These are phyloP conservation scores for Bathelium albidoporum DNA, from an alignment of 495 filamentous ascomycete species.

Conservation along the genomic window DNA sequence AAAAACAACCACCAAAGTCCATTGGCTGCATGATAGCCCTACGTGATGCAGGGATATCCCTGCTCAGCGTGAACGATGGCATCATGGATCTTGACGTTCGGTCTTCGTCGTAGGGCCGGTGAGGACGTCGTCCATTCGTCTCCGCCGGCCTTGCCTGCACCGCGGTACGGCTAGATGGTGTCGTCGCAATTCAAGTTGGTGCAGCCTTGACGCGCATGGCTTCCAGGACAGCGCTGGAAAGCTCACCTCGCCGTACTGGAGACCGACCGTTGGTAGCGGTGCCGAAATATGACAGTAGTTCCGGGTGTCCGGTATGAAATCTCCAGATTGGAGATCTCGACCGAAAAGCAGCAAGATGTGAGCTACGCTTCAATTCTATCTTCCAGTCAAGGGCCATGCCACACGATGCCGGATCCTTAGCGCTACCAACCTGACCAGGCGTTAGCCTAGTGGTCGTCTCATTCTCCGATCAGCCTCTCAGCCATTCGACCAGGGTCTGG, in stretches of 20 bases:
- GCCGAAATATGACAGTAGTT: background rate
- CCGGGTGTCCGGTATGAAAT: slow-evolving; percentile 2
- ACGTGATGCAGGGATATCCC: background rate
- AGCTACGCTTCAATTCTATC: background rate
- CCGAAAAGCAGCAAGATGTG: slow-evolving; percentile 2
- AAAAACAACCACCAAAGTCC: background rate
- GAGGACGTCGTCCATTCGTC: background rate
- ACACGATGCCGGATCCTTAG: slow-evolving; percentile 3
- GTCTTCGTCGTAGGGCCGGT: slow-evolving; percentile 3
- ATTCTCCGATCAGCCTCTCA: slow-evolving; percentile 5
- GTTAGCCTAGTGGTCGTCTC: slow-evolving; percentile 2
- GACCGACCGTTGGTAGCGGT: background rate
- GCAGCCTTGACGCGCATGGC: background rate
- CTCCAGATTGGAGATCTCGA: slow-evolving; percentile 1
- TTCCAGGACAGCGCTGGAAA: background rate
- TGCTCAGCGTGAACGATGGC: background rate
- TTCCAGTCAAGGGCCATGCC: background rate
- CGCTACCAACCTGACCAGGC: slow-evolving; percentile 4
- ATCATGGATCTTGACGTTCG: slow-evolving; percentile 5
- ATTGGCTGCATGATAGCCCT: slow-evolving; percentile 5
- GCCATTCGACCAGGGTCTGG: background rate
- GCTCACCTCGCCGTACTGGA: background rate
- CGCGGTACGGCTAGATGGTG: slow-evolving; percentile 1
- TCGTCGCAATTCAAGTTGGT: background rate
- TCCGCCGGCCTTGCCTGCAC: background rate